Conservation (phyloP, 2,329 filamentous ascomycete genomes). For the Fusarium pininemorale region DNA sequence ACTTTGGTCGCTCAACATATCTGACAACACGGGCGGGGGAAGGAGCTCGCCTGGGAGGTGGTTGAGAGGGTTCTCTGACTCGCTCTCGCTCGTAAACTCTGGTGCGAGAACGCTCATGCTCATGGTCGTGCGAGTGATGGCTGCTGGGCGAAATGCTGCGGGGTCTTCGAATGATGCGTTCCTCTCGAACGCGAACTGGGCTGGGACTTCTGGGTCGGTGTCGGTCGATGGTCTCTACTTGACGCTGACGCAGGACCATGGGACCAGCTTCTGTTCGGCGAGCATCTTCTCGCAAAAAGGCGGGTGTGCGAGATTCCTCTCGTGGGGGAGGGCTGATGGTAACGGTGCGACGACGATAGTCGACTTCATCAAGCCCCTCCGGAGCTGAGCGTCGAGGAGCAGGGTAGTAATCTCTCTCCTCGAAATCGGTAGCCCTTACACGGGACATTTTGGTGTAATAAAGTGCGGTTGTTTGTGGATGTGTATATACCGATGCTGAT, state of each 20-base stretch:
- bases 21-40: conserved; percentile 50
- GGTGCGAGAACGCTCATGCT: conserved; percentile 50
- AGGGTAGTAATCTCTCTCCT: conserved; percentile 57
- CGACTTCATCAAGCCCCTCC: conserved; percentile 49
- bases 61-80: conserved; percentile 51
- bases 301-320: conserved; percentile 57
- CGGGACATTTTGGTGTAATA: conserved; percentile 40
- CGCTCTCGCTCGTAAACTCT: conserved; percentile 42
- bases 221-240: conserved; percentile 64
- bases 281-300: conserved; percentile 62
- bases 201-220: conserved; percentile 56
- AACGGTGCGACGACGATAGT: conserved; percentile 45
- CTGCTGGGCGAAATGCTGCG: conserved; percentile 53
- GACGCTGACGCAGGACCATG: conserved; percentile 63
- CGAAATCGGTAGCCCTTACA: conserved; percentile 51
- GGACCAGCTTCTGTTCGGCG: conserved; percentile 59
- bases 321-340: conserved; percentile 55
- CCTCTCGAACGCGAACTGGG: conserved; percentile 54
- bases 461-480: conserved; percentile 3
- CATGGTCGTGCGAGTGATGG: conserved; percentile 46
- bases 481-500: neutral
- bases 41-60: conserved; percentile 50
- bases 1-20: conserved; percentile 52
- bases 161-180: conserved; percentile 54
- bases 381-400: conserved; percentile 49